Conservation (phyloP, 2,329 filamentous ascomycete species). For the Cladophialophora immunda region DNA sequence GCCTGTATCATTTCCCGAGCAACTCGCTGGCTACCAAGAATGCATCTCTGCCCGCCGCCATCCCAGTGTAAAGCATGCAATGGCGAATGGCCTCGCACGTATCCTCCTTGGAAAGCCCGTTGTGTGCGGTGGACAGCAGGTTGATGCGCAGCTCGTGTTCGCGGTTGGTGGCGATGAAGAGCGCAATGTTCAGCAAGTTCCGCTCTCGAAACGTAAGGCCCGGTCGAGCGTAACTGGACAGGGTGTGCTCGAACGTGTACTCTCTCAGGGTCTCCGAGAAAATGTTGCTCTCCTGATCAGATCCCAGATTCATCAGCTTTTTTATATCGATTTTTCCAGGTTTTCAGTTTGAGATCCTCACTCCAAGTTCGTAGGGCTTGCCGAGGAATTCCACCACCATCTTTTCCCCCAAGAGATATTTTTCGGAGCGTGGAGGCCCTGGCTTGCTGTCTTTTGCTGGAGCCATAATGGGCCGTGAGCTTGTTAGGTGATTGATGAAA, state of each 20-base stretch:
- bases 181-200: slow-evolving; percentile 15
- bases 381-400: slow-evolving; percentile 20
- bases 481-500: too few species aligned
- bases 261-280: slow-evolving; percentile 18
- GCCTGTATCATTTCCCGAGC: background rate
- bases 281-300: too few species aligned
- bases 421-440: too few species aligned
- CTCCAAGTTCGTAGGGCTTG: too few species aligned
- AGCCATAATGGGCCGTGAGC: too few species aligned
- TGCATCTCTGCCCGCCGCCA: slow-evolving; percentile 19
- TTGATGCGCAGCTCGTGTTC: slow-evolving; percentile 18
- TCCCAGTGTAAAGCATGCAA: slow-evolving; percentile 15
- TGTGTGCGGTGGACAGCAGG: slow-evolving; percentile 7
- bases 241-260: slow-evolving; percentile 17
- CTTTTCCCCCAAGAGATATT: slow-evolving; percentile 15
- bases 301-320: too few species aligned
- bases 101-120: slow-evolving; percentile 16
- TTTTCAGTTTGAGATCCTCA: too few species aligned
- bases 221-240: slow-evolving; percentile 16
- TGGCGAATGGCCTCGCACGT: slow-evolving; percentile 12
- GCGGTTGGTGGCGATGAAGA: slow-evolving; percentile 14
- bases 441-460: background rate
- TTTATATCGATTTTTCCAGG: too few species aligned
- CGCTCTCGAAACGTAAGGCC: slow-evolving; percentile 15
- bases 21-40: slow-evolving; percentile 17